Evolutionary conservation across 2,329 filamentous ascomycete genomes (phyloP), one percentile per base, ranked within the genome.

Genomic region (Colletotrichum sp.): DNA sequence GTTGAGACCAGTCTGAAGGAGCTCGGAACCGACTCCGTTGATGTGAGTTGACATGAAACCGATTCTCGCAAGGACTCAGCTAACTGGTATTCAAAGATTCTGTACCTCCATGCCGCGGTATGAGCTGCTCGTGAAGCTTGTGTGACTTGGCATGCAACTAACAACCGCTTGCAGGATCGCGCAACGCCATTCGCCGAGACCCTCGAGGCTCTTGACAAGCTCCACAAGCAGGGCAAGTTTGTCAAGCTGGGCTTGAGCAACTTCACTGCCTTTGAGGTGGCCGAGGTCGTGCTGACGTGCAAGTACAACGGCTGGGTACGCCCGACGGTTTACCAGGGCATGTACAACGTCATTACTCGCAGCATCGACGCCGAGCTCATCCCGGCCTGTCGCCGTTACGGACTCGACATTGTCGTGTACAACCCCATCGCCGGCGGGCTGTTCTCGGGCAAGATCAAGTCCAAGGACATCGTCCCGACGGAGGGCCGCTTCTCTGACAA

Each of bases 191-290:
- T 98, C 80, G 92, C 92, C 9, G 94, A 97, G 84, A 97, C 96
- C 0, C 89, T 98, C 21, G 90, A 92, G 80, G 94, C 93, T 6
- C 89, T 96, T 75, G 91, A 98, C 83, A 92, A 95, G 84, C 86
- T 98, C 68, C 95, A 98, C 88, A 95, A 95, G 85, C 91, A 94
- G 72, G 95, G 95, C 76, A 97, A 96, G 83, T 98, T 98, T 81
- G 92, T 95, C 24, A 90, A 91, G 68, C 87, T 98, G 15, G 96
- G 95, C 3, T 86, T 98, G 75, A 94, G 92, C 80, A 98, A 98
- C 86, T 98, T 93, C 83, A 95, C 95, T 1, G 93, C 95, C 1
- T 97, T 94, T 82, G 96, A 98, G 83, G 94, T 98, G 12, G 95
- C 95, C 1, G 96, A 98, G 85, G 91, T 98, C 12, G 93, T 94